phyloP scores from a whole-genome alignment of 2,329 filamentous ascomycete species.

The Juglanconis sp. region DNA sequence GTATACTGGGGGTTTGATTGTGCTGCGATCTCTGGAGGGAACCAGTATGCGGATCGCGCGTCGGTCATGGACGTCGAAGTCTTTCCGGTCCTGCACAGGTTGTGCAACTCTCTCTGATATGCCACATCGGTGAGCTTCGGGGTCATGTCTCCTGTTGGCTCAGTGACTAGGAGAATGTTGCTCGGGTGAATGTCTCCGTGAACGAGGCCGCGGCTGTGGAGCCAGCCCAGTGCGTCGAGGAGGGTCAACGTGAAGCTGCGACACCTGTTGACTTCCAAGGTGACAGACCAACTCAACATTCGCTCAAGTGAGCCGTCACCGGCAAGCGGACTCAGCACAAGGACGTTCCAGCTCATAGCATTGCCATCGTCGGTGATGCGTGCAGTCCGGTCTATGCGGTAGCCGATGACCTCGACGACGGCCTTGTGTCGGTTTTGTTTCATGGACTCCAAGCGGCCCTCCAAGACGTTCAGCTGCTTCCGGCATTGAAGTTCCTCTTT shows the following conservation, averaged over 20 bases:
- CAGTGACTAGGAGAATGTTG: constrained; percentile 75
- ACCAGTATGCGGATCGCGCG: constrained; percentile 77
- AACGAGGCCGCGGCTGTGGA: constrained; percentile 79
- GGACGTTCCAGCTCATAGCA: constrained; percentile 63
- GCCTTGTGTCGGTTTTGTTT: constrained; percentile 74
- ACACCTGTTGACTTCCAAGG: constrained; percentile 69
- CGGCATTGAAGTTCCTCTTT: constrained; percentile 65
- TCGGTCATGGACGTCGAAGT: constrained; percentile 52
- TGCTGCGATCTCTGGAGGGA: constrained; percentile 71
- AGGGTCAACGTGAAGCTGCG: constrained; percentile 90
- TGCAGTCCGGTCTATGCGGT: constrained; percentile 63
- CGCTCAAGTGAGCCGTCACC: constrained; percentile 82
- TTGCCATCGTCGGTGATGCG: constrained; percentile 33
- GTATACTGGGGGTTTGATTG: constrained; percentile 61
- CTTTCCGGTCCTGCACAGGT: constrained; percentile 52
- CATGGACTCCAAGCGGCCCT: constrained; percentile 71
- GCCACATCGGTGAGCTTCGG: constrained; percentile 73
- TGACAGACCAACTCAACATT: constrained; percentile 74
- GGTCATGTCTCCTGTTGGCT: constrained; percentile 63
- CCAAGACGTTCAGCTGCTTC: constrained; percentile 71
- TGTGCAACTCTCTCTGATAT: constrained; percentile 67
- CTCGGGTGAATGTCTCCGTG: constrained; percentile 79
- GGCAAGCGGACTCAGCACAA: constrained; percentile 71
- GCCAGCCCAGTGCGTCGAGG: constrained; percentile 80
- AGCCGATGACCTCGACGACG: constrained; percentile 76